Evolutionary conservation across 176 grass and related monocot genomes (phyloP).

Genomic region (Oryza australiensis): DNA sequence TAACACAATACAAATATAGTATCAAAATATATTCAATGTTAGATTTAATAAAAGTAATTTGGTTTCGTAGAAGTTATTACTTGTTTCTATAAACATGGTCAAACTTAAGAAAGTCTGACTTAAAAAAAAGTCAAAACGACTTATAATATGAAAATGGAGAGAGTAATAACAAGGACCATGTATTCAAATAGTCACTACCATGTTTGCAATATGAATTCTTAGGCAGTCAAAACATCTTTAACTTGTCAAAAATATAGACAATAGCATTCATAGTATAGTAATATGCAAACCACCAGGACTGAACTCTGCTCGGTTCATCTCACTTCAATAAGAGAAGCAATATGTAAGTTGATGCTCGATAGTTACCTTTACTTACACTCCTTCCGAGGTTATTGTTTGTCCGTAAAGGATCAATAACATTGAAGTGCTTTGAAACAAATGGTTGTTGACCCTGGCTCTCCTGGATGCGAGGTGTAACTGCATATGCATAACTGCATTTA

Average conservation of each 20-base stretch:
- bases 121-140: too few relatives aligned
- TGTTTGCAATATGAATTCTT: background rate
- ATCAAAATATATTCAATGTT: too few relatives aligned
- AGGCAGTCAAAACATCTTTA: slow-evolving; percentile 16
- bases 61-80: too few relatives aligned
- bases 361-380: slow-evolving; percentile 91
- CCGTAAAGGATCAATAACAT: slow-evolving; percentile 93
- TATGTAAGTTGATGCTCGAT: background rate
- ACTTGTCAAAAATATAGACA: background rate
- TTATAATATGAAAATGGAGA: too few relatives aligned
- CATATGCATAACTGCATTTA: slow-evolving; percentile 47
- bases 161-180: background rate
- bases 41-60: too few relatives aligned
- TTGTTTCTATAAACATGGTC: too few relatives aligned
- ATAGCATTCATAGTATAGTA: slow-evolving; percentile 9
- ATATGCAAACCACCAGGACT: slow-evolving; percentile 3
- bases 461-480: slow-evolving; percentile 54
- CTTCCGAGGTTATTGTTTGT: slow-evolving; percentile 93
- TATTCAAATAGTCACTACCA: slow-evolving; percentile 16
- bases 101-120: too few relatives aligned
- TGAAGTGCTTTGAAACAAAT: slow-evolving; percentile 93
- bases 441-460: slow-evolving; percentile 65
- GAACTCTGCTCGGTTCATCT: slow-evolving; percentile 18
- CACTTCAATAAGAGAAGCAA: slow-evolving; percentile 20
- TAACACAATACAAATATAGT: too few relatives aligned